A percentile compares a stretch with the other conserved stretches of the same genome.
Evolutionary conservation across 2,329 filamentous ascomycete species (phyloP).

Genomic region (Verticillium nonalfalfae): DNA sequence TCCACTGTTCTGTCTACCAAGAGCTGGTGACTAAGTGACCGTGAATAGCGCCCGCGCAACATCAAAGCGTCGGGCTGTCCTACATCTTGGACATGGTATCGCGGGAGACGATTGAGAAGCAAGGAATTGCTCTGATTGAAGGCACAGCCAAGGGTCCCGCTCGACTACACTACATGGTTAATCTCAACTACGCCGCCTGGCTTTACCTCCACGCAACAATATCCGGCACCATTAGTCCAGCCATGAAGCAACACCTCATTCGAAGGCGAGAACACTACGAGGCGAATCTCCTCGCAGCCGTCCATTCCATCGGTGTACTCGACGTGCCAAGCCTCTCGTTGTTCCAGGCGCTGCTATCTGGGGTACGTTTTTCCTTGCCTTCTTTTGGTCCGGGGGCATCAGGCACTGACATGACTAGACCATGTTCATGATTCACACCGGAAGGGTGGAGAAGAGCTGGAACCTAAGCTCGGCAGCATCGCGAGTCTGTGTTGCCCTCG

Average conservation of each 20-base stretch:
- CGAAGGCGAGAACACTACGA: not conserved
- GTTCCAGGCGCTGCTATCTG: not conserved
- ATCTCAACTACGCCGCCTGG: not conserved
- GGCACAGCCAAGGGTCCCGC: not conserved
- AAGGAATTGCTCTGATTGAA: not conserved
- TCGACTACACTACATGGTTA: not conserved
- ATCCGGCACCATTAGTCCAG: not conserved
- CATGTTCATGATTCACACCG: slow-evolving; percentile 1
- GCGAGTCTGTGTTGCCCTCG: not conserved
- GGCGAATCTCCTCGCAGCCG: not conserved
- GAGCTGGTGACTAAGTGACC: not conserved
- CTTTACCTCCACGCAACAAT: not conserved
- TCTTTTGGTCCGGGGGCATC: not conserved
- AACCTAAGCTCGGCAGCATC: not conserved
- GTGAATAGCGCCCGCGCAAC: not conserved
- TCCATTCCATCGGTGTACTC: not conserved
- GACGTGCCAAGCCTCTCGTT: not conserved
- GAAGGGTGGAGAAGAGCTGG: not conserved
- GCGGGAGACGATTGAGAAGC: not conserved
- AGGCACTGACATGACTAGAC: not conserved
- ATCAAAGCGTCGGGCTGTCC: not conserved
- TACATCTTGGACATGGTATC: not conserved
- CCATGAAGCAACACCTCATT: not conserved
- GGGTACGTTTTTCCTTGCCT: not conserved
- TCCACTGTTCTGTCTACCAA: not conserved